Base-by-base conservation (phyloP, 2,329 filamentous ascomycete species). In the Septoria petroselini region DNA sequence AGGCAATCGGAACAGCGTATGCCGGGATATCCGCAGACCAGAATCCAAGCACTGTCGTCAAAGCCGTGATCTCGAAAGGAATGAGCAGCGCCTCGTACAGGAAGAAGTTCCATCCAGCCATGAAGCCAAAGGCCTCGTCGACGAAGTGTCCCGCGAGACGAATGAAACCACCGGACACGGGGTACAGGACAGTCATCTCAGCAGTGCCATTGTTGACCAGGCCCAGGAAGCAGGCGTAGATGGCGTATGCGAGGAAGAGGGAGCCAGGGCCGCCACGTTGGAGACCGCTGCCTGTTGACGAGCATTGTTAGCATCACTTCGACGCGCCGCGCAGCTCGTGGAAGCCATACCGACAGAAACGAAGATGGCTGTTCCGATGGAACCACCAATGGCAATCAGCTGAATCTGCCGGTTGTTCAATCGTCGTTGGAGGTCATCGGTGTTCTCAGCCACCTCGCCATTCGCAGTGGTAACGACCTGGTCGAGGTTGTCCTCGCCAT, bases 141-240 rank as follows among this genome's bases (percentile, higher is more conserved):
- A 81, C 79, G 78, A 81, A 85, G 58, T 81, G 73, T 21, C 81
- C 81, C 3, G 81, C 81, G 60, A 84, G 73, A 52, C 82, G 81
- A 55, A 85, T 76, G 63, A 84, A 85, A 4, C 78, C 55, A 47
- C 55, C 55, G 43, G 53, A 55, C 30, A 60, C 53, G 12, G 58
- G 58, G 38, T 48, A 54, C 18, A 54, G 39, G 7, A 48, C 40
- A 17, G 53, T 58, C 82, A 85, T 85, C 65, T 85, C 82, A 15
- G 82, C 81, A 54, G 83, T 73, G 50, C 75, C 77, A 62, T 83
- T 84, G 72, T 83, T 84, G 62, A 85, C 78, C 17, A 82, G 69
- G 19, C 71, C 81, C 49, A 84, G 72, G 44, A 84, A 61, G 58
- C 70, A 64, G 30, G 71, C 72, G 64, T 84, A 56, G 41, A 57